Percentiles rank a stretch among this genome's conserved stretches.
These are phyloP conservation scores for Coemansia sp. DNA, from an alignment of 192 early-diverging fungal genomes.

Conservation along the genomic window DNA sequence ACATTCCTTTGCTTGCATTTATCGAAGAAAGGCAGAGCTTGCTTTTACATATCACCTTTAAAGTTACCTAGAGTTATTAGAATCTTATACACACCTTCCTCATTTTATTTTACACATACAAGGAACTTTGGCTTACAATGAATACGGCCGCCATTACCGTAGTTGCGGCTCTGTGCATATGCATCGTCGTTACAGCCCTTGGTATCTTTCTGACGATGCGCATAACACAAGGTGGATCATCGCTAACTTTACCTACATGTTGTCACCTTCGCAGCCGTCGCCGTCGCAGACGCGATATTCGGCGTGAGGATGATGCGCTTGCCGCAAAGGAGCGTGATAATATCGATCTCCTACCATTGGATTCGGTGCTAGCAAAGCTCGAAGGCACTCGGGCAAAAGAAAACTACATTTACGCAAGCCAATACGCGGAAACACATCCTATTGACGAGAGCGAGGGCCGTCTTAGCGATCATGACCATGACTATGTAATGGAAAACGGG, in stretches of 20 bases:
- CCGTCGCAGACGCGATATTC: slow-evolving; percentile 1
- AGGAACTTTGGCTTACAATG: slow-evolving; percentile 1
- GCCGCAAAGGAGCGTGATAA: slow-evolving; percentile 18
- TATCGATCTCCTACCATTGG: slow-evolving; percentile 27
- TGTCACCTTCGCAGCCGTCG: background rate
- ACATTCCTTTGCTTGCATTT: too few relatives aligned
- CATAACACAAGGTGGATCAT: slow-evolving; percentile 6
- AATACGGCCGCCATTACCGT: slow-evolving; percentile 23
- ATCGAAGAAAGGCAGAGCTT: too few relatives aligned
- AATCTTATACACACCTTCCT: too few relatives aligned
- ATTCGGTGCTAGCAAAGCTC: slow-evolving; percentile 30
- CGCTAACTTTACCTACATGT: slow-evolving; percentile 5
- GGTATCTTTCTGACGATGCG: slow-evolving; percentile 15
- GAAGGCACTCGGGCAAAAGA: slow-evolving; percentile 26
- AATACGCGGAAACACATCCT: slow-evolving; percentile 56
- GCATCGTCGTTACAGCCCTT: slow-evolving; percentile 11
- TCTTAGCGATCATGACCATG: slow-evolving; percentile 28
- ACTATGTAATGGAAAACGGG: slow-evolving; percentile 43
- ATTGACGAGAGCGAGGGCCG: slow-evolving; percentile 42
- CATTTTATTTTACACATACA: too few relatives aligned
- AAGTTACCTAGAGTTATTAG: too few relatives aligned
- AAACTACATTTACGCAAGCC: slow-evolving; percentile 48
- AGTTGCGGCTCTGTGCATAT: slow-evolving; percentile 25
- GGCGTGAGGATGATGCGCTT: slow-evolving; percentile 1
- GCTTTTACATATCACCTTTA: too few relatives aligned